Percentiles rank a stretch among this genome's conserved stretches.
Conservation (phyloP, 23 red algal genomes). For the Chondrus crispus region DNA sequence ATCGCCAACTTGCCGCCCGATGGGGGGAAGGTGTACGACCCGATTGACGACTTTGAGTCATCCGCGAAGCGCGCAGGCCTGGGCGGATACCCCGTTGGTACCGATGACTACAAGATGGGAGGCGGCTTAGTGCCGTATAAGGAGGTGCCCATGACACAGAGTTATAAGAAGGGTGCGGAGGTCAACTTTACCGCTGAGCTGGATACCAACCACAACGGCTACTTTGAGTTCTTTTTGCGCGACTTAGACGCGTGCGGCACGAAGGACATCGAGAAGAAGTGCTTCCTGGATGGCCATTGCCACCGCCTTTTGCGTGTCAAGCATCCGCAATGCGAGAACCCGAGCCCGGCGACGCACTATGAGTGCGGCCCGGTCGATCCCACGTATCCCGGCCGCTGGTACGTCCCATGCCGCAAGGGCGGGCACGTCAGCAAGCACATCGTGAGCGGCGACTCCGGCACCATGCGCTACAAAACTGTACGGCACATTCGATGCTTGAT, state of each 20-base stretch:
- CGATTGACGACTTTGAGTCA: constrained; percentile 9
- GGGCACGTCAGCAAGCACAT: constrained; percentile 23
- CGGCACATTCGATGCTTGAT: background rate
- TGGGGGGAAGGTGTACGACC: constrained; percentile 35
- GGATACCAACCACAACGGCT: constrained; percentile 69
- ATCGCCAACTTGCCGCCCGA: background rate
- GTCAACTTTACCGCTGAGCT: constrained; percentile 54
- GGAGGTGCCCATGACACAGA: background rate
- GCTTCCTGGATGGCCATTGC: constrained; percentile 41
- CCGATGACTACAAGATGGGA: constrained; percentile 8
- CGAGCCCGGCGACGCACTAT: background rate
- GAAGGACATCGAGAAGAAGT: background rate
- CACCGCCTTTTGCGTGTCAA: constrained; percentile 30
- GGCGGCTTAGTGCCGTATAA: constrained; percentile 34
- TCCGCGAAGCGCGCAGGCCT: constrained; percentile 11
- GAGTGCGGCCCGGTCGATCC: constrained; percentile 62
- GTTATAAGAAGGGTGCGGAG: background rate
- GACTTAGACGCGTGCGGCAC: constrained; percentile 34
- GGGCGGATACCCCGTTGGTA: constrained; percentile 36
- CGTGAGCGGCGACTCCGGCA: constrained; percentile 26
- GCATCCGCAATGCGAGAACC: constrained; percentile 4
- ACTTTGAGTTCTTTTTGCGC: constrained; percentile 64
- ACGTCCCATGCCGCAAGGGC: constrained; percentile 51
- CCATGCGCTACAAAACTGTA: constrained; percentile 52
- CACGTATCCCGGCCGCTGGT: constrained; percentile 48